phyloP scores from a whole-genome alignment of 2,329 filamentous ascomycete species.

The Microcyclosporella mali region DNA sequence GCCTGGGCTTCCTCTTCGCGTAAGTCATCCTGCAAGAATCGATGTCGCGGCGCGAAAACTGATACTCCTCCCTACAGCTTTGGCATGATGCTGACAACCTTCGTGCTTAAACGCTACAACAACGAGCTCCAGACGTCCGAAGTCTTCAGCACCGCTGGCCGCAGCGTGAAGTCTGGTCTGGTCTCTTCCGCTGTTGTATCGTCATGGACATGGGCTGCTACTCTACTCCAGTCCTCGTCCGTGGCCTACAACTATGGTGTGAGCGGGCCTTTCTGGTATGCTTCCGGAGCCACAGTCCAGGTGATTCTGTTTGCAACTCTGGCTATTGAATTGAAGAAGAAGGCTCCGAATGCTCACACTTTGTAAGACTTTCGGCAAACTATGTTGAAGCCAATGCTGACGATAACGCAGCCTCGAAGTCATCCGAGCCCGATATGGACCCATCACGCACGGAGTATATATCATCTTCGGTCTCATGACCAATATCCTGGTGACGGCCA shows the following conservation, averaged over 20 bases:
- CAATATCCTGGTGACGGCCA: slow-evolving; percentile 72
- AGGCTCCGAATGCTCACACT: slow-evolving; percentile 78
- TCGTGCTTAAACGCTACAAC: slow-evolving; percentile 62
- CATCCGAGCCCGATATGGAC: slow-evolving; percentile 73
- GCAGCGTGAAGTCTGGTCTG: slow-evolving; percentile 82
- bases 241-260: slow-evolving; percentile 68
- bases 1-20: slow-evolving; percentile 67
- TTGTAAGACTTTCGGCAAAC: slow-evolving; percentile 11
- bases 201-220: slow-evolving; percentile 82
- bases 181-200: slow-evolving; percentile 87
- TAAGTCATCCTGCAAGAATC: slow-evolving; percentile 25
- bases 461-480: slow-evolving; percentile 77
- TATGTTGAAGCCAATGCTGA: slow-evolving; percentile 38
- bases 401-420: slow-evolving; percentile 55
- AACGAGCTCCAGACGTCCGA: slow-evolving; percentile 82
- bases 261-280: slow-evolving; percentile 61
- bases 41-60: too few species aligned
- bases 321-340: slow-evolving; percentile 81
- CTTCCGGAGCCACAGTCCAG: slow-evolving; percentile 68
- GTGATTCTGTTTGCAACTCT: slow-evolving; percentile 86
- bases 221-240: slow-evolving; percentile 51
- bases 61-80: too few species aligned
- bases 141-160: slow-evolving; percentile 84
- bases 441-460: slow-evolving; percentile 66
- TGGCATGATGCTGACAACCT: slow-evolving; percentile 68